Evolutionary conservation across 805 yeast genomes (phyloP).

Genomic region (Schwanniomyces occidentalis): DNA sequence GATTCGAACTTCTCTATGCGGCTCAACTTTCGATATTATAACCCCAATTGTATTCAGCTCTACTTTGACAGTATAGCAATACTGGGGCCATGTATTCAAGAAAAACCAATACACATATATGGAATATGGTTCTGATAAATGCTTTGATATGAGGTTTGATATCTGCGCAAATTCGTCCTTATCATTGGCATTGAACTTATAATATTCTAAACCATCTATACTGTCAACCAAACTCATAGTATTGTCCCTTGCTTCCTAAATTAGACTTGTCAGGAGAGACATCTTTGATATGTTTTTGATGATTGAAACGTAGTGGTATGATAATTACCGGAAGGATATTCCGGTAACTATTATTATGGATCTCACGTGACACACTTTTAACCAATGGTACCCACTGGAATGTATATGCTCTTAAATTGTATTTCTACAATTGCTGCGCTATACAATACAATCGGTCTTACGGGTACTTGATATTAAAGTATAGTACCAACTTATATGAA

Average conservation of each 20-base stretch:
- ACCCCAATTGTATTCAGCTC: conserved; percentile 63
- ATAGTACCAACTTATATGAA: no score
- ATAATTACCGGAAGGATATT: no score
- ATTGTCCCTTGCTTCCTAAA: background rate
- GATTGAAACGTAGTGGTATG: no score
- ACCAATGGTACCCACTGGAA: no score
- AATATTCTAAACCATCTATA: conserved; percentile 20
- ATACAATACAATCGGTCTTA: no score
- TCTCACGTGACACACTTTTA: no score
- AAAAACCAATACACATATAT: conserved; percentile 90
- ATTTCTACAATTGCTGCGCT: no score
- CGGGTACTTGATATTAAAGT: no score
- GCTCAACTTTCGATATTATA: conserved; percentile 77
- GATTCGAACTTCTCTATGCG: conserved; percentile 67
- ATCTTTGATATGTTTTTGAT: no score
- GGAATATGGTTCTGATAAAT: conserved; percentile 92
- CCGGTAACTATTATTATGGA: no score
- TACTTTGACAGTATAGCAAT: conserved; percentile 65
- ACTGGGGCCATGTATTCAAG: conserved; percentile 85
- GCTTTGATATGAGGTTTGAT: conserved; percentile 60
- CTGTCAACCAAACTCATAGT: conserved; percentile 12
- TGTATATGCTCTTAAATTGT: no score
- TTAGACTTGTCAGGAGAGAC: no score
- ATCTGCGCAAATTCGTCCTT: conserved; percentile 50
- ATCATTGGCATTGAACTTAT: conserved; percentile 20